These are phyloP conservation scores for Cunninghamia lanceolata DNA, from an alignment of 75 land plant genomes.

Conservation along the genomic window DNA sequence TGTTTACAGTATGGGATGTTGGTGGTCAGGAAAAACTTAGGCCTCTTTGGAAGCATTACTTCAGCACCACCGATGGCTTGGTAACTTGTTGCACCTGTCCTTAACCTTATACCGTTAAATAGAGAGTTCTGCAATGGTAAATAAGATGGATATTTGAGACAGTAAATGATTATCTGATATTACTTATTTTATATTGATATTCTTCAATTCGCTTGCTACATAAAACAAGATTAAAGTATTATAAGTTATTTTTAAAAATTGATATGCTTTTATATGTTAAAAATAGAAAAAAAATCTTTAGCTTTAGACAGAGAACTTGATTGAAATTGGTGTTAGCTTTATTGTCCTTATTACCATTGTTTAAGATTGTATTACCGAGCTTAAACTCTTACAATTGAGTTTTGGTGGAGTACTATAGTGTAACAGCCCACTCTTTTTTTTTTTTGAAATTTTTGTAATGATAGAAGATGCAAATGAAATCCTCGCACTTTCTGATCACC, in stretches of 20 bases:
- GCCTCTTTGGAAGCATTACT: conserved; percentile 97
- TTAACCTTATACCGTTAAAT: no score
- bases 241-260: not conserved
- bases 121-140: not conserved
- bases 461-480: no score
- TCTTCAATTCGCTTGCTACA: not conserved
- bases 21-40: conserved; percentile 97
- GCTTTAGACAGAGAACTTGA: not conserved
- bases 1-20: conserved; percentile 98
- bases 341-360: not conserved
- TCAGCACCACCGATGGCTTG: conserved; percentile 96
- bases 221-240: not conserved
- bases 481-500: no score
- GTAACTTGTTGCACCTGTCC: conserved; percentile 22
- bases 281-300: not conserved
- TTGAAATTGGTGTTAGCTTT: not conserved
- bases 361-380: not conserved
- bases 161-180: not conserved
- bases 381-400: not conserved
- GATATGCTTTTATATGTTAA: not conserved
- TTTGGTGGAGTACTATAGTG: not conserved
- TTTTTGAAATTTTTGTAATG: no score
- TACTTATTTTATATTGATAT: not conserved
- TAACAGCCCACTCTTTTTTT: no score
- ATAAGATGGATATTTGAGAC: not conserved